These are phyloP conservation scores for Skeletonema tropicum DNA, from an alignment of 108 stramenopile genomes.

Conservation along the genomic window DNA sequence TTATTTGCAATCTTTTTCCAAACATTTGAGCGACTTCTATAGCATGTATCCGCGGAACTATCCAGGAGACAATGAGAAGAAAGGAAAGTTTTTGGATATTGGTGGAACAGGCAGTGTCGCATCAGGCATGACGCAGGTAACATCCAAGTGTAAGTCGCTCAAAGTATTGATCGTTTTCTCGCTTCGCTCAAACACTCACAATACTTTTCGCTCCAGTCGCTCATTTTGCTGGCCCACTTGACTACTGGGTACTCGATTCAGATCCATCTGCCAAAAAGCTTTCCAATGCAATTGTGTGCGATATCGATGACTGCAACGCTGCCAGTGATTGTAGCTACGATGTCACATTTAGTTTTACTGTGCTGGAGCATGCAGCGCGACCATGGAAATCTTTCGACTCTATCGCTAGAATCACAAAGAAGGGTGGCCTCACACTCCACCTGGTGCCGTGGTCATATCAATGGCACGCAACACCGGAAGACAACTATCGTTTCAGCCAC, in stretches of 20 bases:
- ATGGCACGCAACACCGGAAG: constrained; percentile 61
- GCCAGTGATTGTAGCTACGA: constrained; percentile 53
- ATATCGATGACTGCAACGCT: constrained; percentile 53
- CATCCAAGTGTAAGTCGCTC: too few relatives aligned
- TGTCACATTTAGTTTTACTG: constrained; percentile 60
- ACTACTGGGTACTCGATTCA: constrained; percentile 58
- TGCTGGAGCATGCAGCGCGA: constrained; percentile 50
- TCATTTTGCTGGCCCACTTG: constrained; percentile 53
- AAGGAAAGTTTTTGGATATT: constrained; percentile 55
- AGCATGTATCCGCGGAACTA: constrained; percentile 22
- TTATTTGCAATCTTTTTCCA: constrained; percentile 49
- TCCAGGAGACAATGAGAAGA: neutral
- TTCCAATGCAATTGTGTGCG: constrained; percentile 45
- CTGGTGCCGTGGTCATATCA: constrained; percentile 57
- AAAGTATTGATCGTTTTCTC: too few relatives aligned
- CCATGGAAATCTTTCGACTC: constrained; percentile 58
- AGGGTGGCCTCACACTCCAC: constrained; percentile 56
- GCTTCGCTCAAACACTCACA: too few relatives aligned
- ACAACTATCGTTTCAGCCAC: constrained; percentile 60
- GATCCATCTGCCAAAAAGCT: constrained; percentile 50
- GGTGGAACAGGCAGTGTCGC: constrained; percentile 55
- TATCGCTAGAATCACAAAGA: constrained; percentile 54
- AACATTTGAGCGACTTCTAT: constrained; percentile 52
- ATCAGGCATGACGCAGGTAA: constrained; percentile 54
- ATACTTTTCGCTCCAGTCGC: too few relatives aligned